A percentile compares a stretch with the other conserved stretches of the same genome.
phyloP scores from a whole-genome alignment of 306 rosid genomes.

The Coriaria nepalensis region DNA sequence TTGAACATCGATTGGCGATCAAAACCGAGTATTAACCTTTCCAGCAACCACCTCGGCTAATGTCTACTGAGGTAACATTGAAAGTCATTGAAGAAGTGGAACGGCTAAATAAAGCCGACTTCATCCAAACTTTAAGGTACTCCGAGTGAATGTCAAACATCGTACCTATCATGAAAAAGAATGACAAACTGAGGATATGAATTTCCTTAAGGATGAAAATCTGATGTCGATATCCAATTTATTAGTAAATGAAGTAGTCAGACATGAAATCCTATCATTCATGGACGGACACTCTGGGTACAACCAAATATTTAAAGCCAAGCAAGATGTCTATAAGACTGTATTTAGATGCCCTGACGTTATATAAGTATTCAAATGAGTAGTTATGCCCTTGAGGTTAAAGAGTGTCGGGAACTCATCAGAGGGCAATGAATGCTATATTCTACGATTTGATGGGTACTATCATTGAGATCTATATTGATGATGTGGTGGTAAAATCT shows the following conservation, averaged over 20 bases:
- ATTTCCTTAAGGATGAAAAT: background rate
- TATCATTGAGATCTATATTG: background rate
- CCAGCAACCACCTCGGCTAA: too few species aligned
- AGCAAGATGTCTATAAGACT: background rate
- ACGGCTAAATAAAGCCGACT: too few species aligned
- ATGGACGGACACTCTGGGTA: background rate
- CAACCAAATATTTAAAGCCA: background rate
- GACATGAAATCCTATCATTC: too few species aligned
- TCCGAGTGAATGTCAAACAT: too few species aligned
- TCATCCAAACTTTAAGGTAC: too few species aligned
- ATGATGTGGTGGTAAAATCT: background rate
- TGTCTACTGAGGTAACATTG: too few species aligned
- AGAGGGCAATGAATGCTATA: background rate
- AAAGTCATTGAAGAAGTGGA: too few species aligned
- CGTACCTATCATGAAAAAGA: too few species aligned
- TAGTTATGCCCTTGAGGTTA: background rate
- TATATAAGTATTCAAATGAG: background rate
- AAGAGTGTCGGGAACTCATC: background rate
- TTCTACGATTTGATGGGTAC: background rate
- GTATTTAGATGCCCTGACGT: background rate
- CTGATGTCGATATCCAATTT: background rate
- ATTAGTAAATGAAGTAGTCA: too few species aligned
- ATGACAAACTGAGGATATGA: too few species aligned
- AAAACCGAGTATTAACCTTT: too few species aligned
- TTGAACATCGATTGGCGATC: too few species aligned